Conservation (phyloP, 371 early-diverging fungal genomes). For the Mortierella sp. region DNA sequence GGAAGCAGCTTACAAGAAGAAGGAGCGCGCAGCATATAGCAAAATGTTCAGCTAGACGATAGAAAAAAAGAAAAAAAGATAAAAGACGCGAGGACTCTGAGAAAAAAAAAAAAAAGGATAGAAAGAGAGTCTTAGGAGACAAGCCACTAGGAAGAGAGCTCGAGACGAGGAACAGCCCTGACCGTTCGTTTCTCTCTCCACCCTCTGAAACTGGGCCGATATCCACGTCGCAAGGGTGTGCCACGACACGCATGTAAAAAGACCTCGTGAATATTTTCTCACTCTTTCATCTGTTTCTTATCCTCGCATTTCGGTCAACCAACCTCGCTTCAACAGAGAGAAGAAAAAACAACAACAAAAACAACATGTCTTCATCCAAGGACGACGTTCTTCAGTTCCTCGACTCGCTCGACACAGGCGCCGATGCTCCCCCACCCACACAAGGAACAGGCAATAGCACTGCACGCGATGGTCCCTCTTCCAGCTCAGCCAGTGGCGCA, state of each 20-base stretch:
- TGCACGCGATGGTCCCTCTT: not conserved
- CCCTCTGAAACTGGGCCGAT: no score
- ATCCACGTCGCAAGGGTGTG: no score
- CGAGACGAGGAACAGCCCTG: not conserved
- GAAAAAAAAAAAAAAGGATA: not conserved
- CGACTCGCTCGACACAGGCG: conserved; percentile 47
- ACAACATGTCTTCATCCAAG: conserved; percentile 36
- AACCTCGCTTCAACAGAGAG: not conserved
- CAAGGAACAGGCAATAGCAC: conserved; percentile 1
- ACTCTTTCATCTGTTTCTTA: conserved; percentile 1
- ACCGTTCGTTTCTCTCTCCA: not conserved
- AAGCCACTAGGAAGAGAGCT: not conserved
- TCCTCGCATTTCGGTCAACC: not conserved
- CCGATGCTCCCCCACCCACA: not conserved
- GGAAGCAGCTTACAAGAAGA: conserved; percentile 49
- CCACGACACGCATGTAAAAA: no score
- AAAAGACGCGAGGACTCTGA: not conserved
- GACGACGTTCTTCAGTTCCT: conserved; percentile 59
- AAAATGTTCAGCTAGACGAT: conserved; percentile 48
- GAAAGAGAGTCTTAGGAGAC: not conserved
- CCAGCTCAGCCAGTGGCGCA: not conserved
- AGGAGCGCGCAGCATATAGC: conserved; percentile 52
- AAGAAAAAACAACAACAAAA: conserved; percentile 1
- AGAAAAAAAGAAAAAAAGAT: not conserved
- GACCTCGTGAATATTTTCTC: not conserved